Conservation (phyloP, 2,329 filamentous ascomycete genomes). For the Aspergillus quadrilineatus region DNA sequence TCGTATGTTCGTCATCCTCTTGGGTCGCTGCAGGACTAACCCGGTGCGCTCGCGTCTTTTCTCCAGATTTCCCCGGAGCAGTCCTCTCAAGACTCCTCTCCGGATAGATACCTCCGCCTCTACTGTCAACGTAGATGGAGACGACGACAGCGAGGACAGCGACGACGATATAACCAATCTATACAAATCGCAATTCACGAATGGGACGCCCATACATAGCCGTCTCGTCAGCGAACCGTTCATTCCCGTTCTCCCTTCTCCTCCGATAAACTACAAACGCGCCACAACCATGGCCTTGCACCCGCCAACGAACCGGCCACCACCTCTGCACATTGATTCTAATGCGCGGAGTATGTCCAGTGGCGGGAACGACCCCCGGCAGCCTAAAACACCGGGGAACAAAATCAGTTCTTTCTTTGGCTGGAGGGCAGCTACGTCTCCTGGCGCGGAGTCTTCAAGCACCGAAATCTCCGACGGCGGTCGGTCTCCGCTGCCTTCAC, state of each 20-base stretch:
- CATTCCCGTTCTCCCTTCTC: slow-evolving; percentile 69
- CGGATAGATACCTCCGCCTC: slow-evolving; percentile 34
- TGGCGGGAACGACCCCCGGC: slow-evolving; percentile 31
- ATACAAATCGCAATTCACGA: slow-evolving; percentile 32
- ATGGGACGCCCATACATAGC: slow-evolving; percentile 40
- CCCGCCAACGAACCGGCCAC: slow-evolving; percentile 39
- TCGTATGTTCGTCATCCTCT: slow-evolving; percentile 23
- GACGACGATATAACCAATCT: slow-evolving; percentile 28
- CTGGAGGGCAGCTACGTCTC: slow-evolving; percentile 59
- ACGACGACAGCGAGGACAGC: slow-evolving; percentile 32
- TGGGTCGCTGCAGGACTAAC: slow-evolving; percentile 27
- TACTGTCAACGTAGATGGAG: slow-evolving; percentile 24
- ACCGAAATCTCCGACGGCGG: slow-evolving; percentile 64
- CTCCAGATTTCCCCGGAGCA: slow-evolving; percentile 42
- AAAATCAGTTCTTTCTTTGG: slow-evolving; percentile 67
- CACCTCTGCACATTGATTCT: slow-evolving; percentile 47
- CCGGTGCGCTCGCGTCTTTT: slow-evolving; percentile 23
- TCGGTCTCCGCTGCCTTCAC: slow-evolving; percentile 59
- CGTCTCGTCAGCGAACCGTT: slow-evolving; percentile 47
- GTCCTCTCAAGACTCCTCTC: slow-evolving; percentile 33
- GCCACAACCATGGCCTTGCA: slow-evolving; percentile 48
- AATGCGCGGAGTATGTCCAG: slow-evolving; percentile 36
- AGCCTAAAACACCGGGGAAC: slow-evolving; percentile 53
- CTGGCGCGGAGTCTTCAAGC: slow-evolving; percentile 58
- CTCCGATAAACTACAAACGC: slow-evolving; percentile 48